A percentile compares a stretch with the other conserved stretches of the same genome.
Evolutionary conservation across 805 yeast genomes (phyloP).

Genomic region (Wickerhamomyces hampshirensis): DNA sequence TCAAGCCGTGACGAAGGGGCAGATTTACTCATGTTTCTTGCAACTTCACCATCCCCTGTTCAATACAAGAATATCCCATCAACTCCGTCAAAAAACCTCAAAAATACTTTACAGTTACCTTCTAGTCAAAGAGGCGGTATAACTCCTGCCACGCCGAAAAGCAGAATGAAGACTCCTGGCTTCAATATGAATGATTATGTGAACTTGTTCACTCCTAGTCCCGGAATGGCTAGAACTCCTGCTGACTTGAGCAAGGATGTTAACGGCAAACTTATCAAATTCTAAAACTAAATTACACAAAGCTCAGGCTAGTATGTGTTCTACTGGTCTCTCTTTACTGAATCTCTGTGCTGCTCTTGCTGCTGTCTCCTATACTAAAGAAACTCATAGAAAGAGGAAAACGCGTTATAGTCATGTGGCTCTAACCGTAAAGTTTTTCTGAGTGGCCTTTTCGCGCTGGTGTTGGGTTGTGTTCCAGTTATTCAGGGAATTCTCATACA

Average conservation of each 20-base stretch:
- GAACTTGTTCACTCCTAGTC: conserved; percentile 72
- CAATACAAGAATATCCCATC: conserved; percentile 22
- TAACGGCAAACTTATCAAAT: conserved; percentile 24
- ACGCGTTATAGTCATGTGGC: neutral
- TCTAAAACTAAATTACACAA: conserved; percentile 2
- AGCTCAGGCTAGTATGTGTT: too few relatives aligned
- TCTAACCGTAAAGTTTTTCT: conserved; percentile 3
- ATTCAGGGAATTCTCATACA: conserved; percentile 4
- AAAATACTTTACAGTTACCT: conserved; percentile 10
- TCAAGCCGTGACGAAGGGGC: conserved; percentile 59
- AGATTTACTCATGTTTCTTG: conserved; percentile 71
- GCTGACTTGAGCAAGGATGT: conserved; percentile 24
- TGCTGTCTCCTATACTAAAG: too few relatives aligned
- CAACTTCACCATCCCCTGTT: conserved; percentile 72
- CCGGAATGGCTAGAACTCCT: conserved; percentile 35
- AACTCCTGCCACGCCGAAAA: conserved; percentile 27
- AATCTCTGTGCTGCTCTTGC: too few relatives aligned
- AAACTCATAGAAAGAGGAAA: neutral
- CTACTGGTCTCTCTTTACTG: too few relatives aligned
- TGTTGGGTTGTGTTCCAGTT: conserved; percentile 7
- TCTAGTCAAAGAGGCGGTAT: conserved; percentile 13
- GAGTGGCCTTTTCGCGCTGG: conserved; percentile 7
- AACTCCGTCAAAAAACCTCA: conserved; percentile 17
- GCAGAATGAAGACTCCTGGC: conserved; percentile 47
- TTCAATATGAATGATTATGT: conserved; percentile 83